A percentile compares a stretch with the other conserved stretches of the same genome.
These are phyloP conservation scores for Emergomyces orientalis DNA, from an alignment of 2,329 filamentous ascomycete species.

Conservation along the genomic window DNA sequence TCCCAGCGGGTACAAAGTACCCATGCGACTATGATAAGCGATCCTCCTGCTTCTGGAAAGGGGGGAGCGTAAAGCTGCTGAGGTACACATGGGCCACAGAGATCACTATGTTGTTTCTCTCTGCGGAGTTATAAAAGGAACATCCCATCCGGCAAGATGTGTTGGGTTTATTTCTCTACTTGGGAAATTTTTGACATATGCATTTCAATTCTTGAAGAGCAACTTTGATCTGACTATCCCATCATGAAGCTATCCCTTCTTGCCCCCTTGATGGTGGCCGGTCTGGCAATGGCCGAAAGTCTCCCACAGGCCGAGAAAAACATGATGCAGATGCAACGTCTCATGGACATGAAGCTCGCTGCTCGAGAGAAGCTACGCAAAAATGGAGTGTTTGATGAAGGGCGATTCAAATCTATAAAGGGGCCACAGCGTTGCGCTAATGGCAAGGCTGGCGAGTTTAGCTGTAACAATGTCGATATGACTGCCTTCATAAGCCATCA, in stretches of 20 bases:
- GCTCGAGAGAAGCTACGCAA: constrained; percentile 10
- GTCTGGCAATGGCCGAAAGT: constrained; percentile 7
- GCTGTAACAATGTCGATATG: constrained; percentile 33
- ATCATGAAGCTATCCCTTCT: constrained; percentile 15
- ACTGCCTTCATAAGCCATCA: constrained; percentile 33
- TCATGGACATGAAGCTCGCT: constrained; percentile 17
- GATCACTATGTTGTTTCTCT: neutral
- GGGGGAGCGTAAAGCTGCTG: neutral
- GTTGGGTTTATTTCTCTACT: neutral
- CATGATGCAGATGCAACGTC: constrained; percentile 13
- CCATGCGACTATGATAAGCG: neutral
- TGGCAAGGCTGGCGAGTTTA: constrained; percentile 30
- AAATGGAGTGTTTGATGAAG: constrained; percentile 11
- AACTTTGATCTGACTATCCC: neutral
- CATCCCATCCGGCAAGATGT: neutral
- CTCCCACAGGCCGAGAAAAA: constrained; percentile 6
- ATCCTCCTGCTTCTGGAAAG: neutral
- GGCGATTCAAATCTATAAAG: constrained; percentile 9
- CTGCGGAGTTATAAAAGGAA: neutral
- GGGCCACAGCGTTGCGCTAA: constrained; percentile 19
- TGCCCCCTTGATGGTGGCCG: constrained; percentile 11
- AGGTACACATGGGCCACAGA: neutral
- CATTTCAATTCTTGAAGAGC: neutral
- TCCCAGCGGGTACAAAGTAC: neutral
- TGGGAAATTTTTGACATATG: neutral